These are phyloP conservation scores for Pythium sp. DNA, from an alignment of 352 stramenopile species.

Conservation along the genomic window DNA sequence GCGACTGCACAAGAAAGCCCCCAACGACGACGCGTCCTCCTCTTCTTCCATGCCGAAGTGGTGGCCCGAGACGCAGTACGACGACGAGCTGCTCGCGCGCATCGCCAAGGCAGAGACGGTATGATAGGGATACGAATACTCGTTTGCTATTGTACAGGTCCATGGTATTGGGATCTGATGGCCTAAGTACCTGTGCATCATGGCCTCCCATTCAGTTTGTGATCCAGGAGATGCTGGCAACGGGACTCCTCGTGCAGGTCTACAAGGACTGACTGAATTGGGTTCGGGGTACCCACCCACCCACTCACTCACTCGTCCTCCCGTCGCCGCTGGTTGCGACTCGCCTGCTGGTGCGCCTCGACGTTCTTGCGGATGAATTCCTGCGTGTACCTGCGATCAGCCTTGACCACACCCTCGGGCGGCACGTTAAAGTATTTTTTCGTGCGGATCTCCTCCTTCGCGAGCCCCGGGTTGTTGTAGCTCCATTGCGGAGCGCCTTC, in stretches of 20 bases:
- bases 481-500: conserved; percentile 40
- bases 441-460: conserved; percentile 41
- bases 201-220: conserved; percentile 1
- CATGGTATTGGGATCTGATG: not conserved
- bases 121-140: not conserved
- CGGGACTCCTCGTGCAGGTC: not conserved
- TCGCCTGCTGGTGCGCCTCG: conserved; percentile 37
- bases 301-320: not conserved
- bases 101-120: conserved; percentile 48
- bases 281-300: not conserved
- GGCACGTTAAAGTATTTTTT: conserved; percentile 49
- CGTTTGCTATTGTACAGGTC: not conserved
- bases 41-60: conserved; percentile 31
- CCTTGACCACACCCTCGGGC: conserved; percentile 43
- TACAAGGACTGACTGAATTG: not conserved
- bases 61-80: conserved; percentile 57
- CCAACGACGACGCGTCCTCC: not conserved
- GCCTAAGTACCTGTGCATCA: not conserved
- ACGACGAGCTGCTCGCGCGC: conserved; percentile 24
- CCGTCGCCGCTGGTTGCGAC: conserved; percentile 17
- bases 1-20: conserved; percentile 28
- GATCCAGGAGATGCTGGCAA: conserved; percentile 17
- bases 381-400: conserved; percentile 60
- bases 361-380: conserved; percentile 64
- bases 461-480: conserved; percentile 44